Base-by-base conservation (phyloP, 2,329 filamentous ascomycete genomes). In the Cercospora beticola region DNA sequence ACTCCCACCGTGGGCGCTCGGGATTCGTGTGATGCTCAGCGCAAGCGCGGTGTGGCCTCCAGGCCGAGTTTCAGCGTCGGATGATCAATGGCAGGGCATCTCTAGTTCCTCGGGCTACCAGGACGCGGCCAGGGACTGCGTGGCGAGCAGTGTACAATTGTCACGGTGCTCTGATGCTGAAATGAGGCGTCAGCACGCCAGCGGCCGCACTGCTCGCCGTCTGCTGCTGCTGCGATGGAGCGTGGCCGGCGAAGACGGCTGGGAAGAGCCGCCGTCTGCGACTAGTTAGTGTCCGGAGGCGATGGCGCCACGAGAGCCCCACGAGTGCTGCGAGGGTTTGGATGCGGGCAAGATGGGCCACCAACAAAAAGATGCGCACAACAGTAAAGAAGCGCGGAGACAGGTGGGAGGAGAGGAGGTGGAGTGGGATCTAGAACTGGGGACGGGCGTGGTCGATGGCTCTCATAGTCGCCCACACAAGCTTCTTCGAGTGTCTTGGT, bases 401-500 rank as follows among this genome's bases (percentile, higher is more conserved):
- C 10, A 52, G 8, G n/a, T 9, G 8, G 30, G 30, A 21, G 46
- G 26, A 21, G 43, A 56, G 28, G 43, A 56, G 61, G 52, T 62
- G 60, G 28, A 54, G 61, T 33, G 9, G 14, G 40, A 63, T 62
- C 60, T 46, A 62, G 60, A 62, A 18, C 54, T 23, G 46, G 46
- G 61, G 40, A 26, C 28, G 26, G 43, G 46, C 26, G 61, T 63
- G 28, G 33, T 26, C 40, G 61, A 40, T 30, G 62, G 28, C 46
- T 23, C 46, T 49, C 46, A 23, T 40, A 49, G 46, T 49, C 46
- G 46, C 46, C 28, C 10, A 54, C 16, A 23, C 61, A 63, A 63
- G 61, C 61, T 52, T 63, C 43, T 54, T 30, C 40, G 26, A 46
- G 23, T 61, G 60, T 54, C 61, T 63, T 49, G 36, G 56, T 49